These are phyloP conservation scores for Fraxinus velutina DNA, from an alignment of 305 asterid genomes.

Conservation along the genomic window DNA sequence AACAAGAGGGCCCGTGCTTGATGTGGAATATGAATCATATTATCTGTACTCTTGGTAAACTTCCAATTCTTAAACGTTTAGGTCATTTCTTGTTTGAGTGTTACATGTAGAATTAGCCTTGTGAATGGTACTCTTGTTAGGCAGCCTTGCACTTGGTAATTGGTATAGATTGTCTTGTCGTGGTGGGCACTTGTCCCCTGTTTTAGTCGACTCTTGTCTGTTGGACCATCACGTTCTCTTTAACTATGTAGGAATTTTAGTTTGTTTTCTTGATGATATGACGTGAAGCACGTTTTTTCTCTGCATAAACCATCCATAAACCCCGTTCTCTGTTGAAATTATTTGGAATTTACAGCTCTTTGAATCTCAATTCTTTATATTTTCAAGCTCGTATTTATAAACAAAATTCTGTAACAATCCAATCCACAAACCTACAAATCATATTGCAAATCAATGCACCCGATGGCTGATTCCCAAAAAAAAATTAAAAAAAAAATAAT, in stretches of 20 bases:
- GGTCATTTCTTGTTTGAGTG: slow-evolving; percentile 25
- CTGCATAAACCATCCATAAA: no score
- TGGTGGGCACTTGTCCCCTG: slow-evolving; percentile 12
- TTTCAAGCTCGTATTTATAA: neutral
- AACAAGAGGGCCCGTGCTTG: slow-evolving; percentile 49
- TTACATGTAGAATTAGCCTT: slow-evolving; percentile 18
- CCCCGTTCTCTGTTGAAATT: neutral
- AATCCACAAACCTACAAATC: neutral
- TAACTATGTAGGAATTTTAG: neutral
- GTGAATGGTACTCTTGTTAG: slow-evolving; percentile 27
- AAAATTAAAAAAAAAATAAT: neutral
- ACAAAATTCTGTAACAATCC: neutral
- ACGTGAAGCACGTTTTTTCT: no score
- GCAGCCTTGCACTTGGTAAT: slow-evolving; percentile 24
- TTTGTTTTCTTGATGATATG: neutral
- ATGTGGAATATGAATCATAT: neutral
- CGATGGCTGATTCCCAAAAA: neutral
- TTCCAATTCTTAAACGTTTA: neutral
- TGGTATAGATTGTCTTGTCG: slow-evolving; percentile 18
- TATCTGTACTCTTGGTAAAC: slow-evolving; percentile 13
- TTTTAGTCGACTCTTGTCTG: neutral
- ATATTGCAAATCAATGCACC: neutral
- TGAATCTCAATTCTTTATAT: neutral
- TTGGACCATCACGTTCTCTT: neutral
- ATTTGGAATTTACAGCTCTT: neutral